Conservation (phyloP, 2,329 filamentous ascomycete species). For the Phyllosticta citriasiana region DNA sequence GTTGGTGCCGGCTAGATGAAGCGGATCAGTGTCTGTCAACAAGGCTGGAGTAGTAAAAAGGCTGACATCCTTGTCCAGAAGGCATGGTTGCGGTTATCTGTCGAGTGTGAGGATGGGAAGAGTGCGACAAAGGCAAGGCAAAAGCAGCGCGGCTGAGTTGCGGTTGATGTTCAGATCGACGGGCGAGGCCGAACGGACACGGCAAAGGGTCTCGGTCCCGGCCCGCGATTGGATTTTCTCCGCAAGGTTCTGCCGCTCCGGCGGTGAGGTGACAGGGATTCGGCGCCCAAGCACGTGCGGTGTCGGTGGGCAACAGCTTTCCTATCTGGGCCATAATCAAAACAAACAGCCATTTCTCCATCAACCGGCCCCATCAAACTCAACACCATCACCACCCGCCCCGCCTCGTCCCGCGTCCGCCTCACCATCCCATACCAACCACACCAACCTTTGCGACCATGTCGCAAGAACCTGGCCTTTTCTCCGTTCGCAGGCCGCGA, state of each 20-base stretch:
- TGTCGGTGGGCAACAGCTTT: background rate
- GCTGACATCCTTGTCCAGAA: slow-evolving; percentile 40
- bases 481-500: slow-evolving; percentile 83
- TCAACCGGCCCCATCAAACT: background rate
- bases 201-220: background rate
- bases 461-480: slow-evolving; percentile 80
- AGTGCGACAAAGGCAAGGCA: slow-evolving; percentile 9
- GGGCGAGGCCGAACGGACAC: background rate
- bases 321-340: background rate
- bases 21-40: slow-evolving; percentile 16
- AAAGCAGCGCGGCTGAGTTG: background rate
- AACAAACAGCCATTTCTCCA: background rate
- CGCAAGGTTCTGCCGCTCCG: background rate
- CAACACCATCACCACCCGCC: background rate
- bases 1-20: slow-evolving; percentile 38
- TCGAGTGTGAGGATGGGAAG: background rate
- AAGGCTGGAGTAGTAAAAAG: background rate
- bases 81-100: slow-evolving; percentile 31
- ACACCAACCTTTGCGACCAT: slow-evolving; percentile 36
- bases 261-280: background rate
- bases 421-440: background rate
- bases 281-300: background rate
- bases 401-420: background rate
- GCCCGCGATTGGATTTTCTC: background rate
- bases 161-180: background rate